These are phyloP conservation scores for Euryodendron excelsum DNA, from an alignment of 148 eudicot genomes.

Conservation along the genomic window DNA sequence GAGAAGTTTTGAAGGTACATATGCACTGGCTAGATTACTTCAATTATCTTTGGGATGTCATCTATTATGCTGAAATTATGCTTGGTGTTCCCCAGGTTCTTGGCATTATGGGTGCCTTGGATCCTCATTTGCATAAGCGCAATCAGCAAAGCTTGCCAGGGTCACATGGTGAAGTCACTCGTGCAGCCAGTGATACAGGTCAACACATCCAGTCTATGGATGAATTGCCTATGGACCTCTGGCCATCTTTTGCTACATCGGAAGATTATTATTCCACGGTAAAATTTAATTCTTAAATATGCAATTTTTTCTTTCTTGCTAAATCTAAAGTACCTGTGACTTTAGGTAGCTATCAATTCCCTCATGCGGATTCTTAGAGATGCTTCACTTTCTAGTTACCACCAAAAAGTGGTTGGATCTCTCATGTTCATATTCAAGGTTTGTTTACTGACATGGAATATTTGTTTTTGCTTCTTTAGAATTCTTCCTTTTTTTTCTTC, in stretches of 20 bases:
- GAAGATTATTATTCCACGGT: slow-evolving; percentile 98
- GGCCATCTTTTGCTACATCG: slow-evolving; percentile 95
- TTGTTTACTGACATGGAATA: slow-evolving; percentile 12
- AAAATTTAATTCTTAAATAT: slow-evolving; percentile 16
- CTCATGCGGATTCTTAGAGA: slow-evolving; percentile 98
- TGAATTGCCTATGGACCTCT: slow-evolving; percentile 87
- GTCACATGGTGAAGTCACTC: slow-evolving; percentile 71
- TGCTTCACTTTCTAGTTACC: slow-evolving; percentile 91
- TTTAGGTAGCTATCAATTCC: slow-evolving; percentile 93
- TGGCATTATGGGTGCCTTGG: slow-evolving; percentile 98
- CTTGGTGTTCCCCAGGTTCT: slow-evolving; percentile 57
- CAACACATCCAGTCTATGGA: slow-evolving; percentile 81
- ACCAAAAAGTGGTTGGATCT: slow-evolving; percentile 93
- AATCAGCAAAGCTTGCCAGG: slow-evolving; percentile 85
- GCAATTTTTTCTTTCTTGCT: neutral
- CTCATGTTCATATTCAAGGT: slow-evolving; percentile 98
- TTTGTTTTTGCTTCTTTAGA: neutral
- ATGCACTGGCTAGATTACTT: neutral
- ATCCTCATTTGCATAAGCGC: slow-evolving; percentile 90
- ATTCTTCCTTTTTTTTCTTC: neutral
- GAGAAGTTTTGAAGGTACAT: slow-evolving; percentile 88
- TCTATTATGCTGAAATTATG: slow-evolving; percentile 6
- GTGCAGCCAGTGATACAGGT: slow-evolving; percentile 69
- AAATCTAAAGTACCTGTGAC: slow-evolving; percentile 15
- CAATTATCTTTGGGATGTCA: neutral